Evolutionary conservation across 164 flowering plant species (phyloP).

Genomic region (Vitis amurensis): DNA sequence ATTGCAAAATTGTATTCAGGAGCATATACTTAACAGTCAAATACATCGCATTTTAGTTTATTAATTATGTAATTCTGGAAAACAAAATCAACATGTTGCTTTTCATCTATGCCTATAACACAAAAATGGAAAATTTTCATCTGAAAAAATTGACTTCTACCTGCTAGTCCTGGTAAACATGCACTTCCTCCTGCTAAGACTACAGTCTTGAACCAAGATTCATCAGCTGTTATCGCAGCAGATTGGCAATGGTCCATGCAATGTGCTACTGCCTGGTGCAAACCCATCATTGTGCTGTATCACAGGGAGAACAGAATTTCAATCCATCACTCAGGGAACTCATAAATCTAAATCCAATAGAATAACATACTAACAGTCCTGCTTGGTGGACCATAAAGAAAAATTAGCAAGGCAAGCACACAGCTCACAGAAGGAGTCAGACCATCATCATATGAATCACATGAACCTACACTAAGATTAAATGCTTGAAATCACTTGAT

Average conservation of each 20-base stretch:
- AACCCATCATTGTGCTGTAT: constrained; percentile 72
- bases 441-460: no score
- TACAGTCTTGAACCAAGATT: constrained; percentile 86
- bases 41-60: neutral
- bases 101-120: neutral
- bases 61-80: neutral
- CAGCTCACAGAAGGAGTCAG: no score
- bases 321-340: neutral
- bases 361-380: neutral
- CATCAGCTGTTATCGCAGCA: constrained; percentile 59
- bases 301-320: neutral
- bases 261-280: constrained; percentile 89
- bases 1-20: constrained; percentile 1
- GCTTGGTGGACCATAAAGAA: constrained; percentile 3
- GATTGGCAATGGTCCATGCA: constrained; percentile 90
- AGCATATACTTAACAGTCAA: neutral
- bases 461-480: no score
- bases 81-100: neutral
- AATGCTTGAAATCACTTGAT: no score
- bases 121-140: neutral
- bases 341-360: neutral
- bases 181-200: constrained; percentile 90
- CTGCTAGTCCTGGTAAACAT: constrained; percentile 90
- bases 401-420: neutral
- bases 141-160: constrained; percentile 26